Percentiles rank a stretch among this genome's conserved stretches.
These are phyloP conservation scores for Pleurozium schreberi DNA, from an alignment of 225 moss, liverwort and hornwort species.

Conservation along the genomic window DNA sequence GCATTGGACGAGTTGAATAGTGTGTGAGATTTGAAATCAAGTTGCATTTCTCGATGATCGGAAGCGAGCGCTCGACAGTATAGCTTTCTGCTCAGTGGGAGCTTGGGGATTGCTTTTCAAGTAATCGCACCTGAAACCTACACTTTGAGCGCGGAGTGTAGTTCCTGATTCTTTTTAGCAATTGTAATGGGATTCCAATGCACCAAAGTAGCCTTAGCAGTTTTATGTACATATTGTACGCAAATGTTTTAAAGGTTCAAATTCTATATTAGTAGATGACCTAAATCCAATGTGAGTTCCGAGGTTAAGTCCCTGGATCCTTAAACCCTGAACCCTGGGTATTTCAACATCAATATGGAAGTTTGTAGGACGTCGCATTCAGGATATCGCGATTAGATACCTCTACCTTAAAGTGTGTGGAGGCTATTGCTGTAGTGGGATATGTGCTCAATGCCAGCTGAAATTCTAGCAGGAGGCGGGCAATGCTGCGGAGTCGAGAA, in stretches of 20 bases:
- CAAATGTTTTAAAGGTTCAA: not conserved
- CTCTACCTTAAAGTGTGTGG: not conserved
- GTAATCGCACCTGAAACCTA: not conserved
- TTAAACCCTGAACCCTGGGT: not conserved
- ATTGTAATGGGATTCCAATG: not conserved
- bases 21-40: not conserved
- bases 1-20: not conserved
- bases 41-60: not conserved
- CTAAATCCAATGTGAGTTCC: not conserved
- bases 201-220: not conserved
- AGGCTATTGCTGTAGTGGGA: not conserved
- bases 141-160: not conserved
- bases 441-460: not conserved
- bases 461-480: conserved; percentile 3
- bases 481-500: not conserved
- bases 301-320: no score
- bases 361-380: not conserved
- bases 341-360: not conserved
- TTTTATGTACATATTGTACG: no score
- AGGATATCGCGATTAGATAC: not conserved
- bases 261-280: not conserved
- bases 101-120: not conserved
- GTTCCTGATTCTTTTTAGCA: not conserved
- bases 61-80: not conserved
- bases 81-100: not conserved